These are phyloP conservation scores for Claviceps capensis DNA, from an alignment of 2,329 filamentous ascomycete species.

Conservation along the genomic window DNA sequence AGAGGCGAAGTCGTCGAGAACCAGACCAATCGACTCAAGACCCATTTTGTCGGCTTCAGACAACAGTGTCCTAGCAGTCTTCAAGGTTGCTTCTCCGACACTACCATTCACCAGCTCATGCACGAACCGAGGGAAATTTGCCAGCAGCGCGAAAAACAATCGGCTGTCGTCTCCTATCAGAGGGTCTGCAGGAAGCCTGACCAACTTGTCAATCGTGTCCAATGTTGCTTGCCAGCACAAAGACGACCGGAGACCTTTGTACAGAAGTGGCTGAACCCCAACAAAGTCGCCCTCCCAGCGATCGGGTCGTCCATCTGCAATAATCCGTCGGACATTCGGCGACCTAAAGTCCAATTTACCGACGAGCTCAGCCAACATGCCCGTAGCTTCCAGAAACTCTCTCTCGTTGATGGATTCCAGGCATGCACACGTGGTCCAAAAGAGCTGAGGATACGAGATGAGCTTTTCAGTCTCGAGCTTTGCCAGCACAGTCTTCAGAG, in stretches of 20 bases:
- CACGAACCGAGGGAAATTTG: constrained; percentile 81
- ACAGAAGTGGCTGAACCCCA: constrained; percentile 71
- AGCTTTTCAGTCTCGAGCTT: constrained; percentile 70
- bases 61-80: constrained; percentile 56
- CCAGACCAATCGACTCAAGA: constrained; percentile 50
- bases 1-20: constrained; percentile 56
- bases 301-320: constrained; percentile 66
- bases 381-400: constrained; percentile 81
- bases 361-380: constrained; percentile 80
- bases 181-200: constrained; percentile 62
- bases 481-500: constrained; percentile 77
- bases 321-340: constrained; percentile 50
- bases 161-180: constrained; percentile 73
- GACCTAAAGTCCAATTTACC: constrained; percentile 71
- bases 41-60: constrained; percentile 61
- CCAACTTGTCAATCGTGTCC: constrained; percentile 62
- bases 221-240: constrained; percentile 67
- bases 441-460: constrained; percentile 82
- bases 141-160: constrained; percentile 73
- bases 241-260: constrained; percentile 85
- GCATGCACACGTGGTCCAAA: constrained; percentile 96
- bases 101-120: constrained; percentile 57
- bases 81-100: constrained; percentile 40
- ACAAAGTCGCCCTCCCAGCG: constrained; percentile 86
- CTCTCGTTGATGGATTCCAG: constrained; percentile 92